These are phyloP conservation scores for Circinella umbellata DNA, from an alignment of 371 early-diverging fungal species.

Conservation along the genomic window DNA sequence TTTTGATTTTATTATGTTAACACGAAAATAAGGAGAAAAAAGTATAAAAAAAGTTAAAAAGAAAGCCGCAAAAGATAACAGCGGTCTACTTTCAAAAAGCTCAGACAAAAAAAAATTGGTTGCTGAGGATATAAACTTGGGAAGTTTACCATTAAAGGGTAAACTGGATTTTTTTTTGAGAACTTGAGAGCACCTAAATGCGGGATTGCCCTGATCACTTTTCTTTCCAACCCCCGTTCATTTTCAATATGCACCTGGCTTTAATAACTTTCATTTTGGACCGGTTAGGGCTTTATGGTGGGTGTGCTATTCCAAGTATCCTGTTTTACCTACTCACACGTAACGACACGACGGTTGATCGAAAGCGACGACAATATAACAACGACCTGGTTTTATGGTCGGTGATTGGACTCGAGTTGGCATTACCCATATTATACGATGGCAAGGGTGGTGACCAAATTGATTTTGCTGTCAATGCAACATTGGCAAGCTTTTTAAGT, in stretches of 20 bases:
- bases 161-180: too few relatives aligned
- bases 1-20: too few relatives aligned
- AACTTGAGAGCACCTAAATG: too few relatives aligned
- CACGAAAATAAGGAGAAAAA: too few relatives aligned
- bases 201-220: not conserved
- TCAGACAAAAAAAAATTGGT: too few relatives aligned
- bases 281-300: slow-evolving; percentile 3
- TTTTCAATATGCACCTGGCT: not conserved
- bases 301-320: not conserved
- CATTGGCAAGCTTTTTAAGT: slow-evolving; percentile 26
- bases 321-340: slow-evolving; percentile 11
- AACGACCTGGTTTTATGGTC: slow-evolving; percentile 2
- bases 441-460: slow-evolving; percentile 16
- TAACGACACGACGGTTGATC: not conserved
- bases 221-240: not conserved
- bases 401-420: slow-evolving; percentile 1
- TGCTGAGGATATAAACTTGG: too few relatives aligned
- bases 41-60: too few relatives aligned
- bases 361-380: not conserved
- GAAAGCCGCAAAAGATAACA: too few relatives aligned
- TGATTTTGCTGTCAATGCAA: slow-evolving; percentile 17
- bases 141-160: too few relatives aligned
- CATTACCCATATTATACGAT: slow-evolving; percentile 10
- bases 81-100: too few relatives aligned
- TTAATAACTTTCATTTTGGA: slow-evolving; percentile 4